These are phyloP conservation scores for Saturnispora zaruensis DNA, from an alignment of 805 yeast species.

Conservation along the genomic window DNA sequence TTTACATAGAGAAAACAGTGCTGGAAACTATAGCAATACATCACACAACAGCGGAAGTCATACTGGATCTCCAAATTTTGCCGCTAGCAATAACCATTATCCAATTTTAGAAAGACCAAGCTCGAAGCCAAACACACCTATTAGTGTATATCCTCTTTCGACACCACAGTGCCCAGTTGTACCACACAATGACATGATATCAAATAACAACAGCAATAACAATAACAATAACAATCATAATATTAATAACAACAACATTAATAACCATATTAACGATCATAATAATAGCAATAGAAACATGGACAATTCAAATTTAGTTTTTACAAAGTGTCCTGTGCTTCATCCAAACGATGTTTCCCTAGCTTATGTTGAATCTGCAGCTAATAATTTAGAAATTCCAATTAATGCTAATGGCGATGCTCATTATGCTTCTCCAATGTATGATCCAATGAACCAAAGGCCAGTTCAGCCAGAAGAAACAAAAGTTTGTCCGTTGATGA, in stretches of 20 bases:
- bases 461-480: slow-evolving; percentile 27
- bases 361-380: background rate
- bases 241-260: background rate
- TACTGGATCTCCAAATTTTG: background rate
- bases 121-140: background rate
- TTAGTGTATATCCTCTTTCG: background rate
- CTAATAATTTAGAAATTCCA: slow-evolving; percentile 2
- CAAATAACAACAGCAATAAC: background rate
- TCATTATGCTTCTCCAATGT: background rate
- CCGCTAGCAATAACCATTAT: background rate
- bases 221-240: too few species aligned
- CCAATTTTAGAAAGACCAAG: background rate
- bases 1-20: background rate
- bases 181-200: background rate
- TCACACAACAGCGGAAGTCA: background rate
- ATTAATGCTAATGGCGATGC: slow-evolving; percentile 2
- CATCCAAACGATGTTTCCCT: slow-evolving; percentile 19
- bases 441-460: background rate
- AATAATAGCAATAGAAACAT: background rate
- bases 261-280: background rate
- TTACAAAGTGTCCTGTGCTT: slow-evolving; percentile 24
- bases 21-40: background rate
- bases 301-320: slow-evolving; percentile 7
- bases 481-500: slow-evolving; percentile 39
- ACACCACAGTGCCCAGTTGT: background rate